phyloP scores from a whole-genome alignment of 2,329 filamentous ascomycete genomes.

The Aureobasidium sp. region DNA sequence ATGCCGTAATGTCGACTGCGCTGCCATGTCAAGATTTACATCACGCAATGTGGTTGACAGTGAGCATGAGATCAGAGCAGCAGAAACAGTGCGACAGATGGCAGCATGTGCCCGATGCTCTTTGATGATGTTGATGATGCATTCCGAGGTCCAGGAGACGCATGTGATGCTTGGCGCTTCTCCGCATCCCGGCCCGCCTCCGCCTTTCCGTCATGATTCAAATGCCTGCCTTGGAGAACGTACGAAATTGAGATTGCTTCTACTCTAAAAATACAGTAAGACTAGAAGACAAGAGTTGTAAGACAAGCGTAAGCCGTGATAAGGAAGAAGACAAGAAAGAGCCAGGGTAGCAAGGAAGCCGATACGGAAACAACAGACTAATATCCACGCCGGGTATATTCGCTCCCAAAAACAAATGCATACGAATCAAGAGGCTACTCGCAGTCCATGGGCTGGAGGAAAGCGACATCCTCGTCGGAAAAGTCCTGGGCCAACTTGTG shows the following conservation, averaged over 20 bases:
- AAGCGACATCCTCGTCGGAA: conserved; percentile 9
- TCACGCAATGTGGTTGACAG: background rate
- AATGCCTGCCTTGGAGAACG: background rate
- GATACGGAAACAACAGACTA: background rate
- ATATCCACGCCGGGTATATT: background rate
- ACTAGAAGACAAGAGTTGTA: background rate
- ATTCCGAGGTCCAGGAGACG: conserved; percentile 11
- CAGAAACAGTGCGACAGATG: background rate
- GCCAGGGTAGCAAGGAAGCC: background rate
- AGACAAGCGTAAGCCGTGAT: background rate
- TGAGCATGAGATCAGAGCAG: background rate
- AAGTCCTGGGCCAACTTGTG: background rate
- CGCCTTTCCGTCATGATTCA: background rate
- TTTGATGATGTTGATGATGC: background rate
- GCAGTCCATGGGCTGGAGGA: conserved; percentile 15
- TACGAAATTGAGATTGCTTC: background rate
- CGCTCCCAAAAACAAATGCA: background rate
- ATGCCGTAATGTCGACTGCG: conserved; percentile 67
- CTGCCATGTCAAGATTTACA: conserved; percentile 55
- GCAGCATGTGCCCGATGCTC: background rate
- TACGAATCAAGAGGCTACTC: background rate
- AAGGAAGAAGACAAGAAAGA: background rate
- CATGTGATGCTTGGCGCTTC: conserved; percentile 7
- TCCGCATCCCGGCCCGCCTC: background rate
- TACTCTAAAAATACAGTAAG: background rate